phyloP scores from a whole-genome alignment of 2,329 filamentous ascomycete species.

The Aspergillus felis region DNA sequence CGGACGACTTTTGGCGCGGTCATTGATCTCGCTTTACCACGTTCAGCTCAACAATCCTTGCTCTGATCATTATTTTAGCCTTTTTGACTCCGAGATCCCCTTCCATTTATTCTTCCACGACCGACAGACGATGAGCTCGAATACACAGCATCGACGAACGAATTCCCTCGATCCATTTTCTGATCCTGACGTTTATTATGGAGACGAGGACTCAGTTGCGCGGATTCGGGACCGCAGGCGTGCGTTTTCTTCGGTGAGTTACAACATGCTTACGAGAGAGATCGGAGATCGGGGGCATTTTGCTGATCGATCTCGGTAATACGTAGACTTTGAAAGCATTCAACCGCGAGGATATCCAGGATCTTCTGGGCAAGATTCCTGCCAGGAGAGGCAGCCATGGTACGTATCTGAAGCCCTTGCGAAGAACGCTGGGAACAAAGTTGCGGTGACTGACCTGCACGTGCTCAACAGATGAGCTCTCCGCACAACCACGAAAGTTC shows the following conservation, averaged over 20 bases:
- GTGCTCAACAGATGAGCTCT: conserved; percentile 62
- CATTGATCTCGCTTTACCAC: conserved; percentile 5
- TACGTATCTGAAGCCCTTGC: conserved; percentile 18
- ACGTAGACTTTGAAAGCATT: conserved; percentile 34
- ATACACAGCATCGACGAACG: conserved; percentile 34
- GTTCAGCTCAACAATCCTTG: conserved; percentile 6
- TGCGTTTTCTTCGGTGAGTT: conserved; percentile 54
- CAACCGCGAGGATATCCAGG: conserved; percentile 33
- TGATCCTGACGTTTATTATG: conserved; percentile 58
- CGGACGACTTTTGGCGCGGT: neutral
- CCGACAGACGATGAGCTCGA: conserved; percentile 36
- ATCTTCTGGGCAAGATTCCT: conserved; percentile 30
- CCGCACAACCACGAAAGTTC: conserved; percentile 69
- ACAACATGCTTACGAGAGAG: conserved; percentile 3
- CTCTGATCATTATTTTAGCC: conserved; percentile 4
- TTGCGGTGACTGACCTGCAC: conserved; percentile 10
- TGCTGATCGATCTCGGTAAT: conserved; percentile 9
- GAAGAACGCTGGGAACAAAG: neutral
- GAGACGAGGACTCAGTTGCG: conserved; percentile 46
- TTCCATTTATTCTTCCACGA: neutral
- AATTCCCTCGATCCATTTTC: conserved; percentile 55
- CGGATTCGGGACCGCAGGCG: conserved; percentile 46
- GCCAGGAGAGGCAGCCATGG: conserved; percentile 44
- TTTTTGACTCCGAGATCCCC: neutral
- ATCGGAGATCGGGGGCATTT: conserved; percentile 13